Evolutionary conservation across 345 rosid species (phyloP).

Genomic region (Diplotaxis tenuifolia): DNA sequence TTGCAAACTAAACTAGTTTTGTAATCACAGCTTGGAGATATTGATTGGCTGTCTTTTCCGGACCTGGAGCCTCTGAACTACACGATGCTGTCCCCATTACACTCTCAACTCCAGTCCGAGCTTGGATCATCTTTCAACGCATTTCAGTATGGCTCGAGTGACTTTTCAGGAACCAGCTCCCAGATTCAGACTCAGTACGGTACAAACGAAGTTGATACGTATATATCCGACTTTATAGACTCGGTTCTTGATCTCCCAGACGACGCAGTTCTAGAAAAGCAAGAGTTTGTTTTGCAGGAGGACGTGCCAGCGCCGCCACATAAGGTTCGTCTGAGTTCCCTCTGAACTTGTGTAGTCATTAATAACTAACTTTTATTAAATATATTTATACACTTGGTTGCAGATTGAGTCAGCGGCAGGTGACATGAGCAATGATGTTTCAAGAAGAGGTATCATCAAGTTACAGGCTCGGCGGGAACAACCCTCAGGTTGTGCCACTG

Average conservation of each 20-base stretch:
- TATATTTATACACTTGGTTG: not conserved
- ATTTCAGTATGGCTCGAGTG: slow-evolving; percentile 24
- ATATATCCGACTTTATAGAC: slow-evolving; percentile 43
- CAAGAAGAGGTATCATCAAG: slow-evolving; percentile 50
- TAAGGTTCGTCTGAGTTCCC: slow-evolving; percentile 20
- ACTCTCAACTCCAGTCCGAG: slow-evolving; percentile 43
- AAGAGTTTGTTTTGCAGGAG: too few species aligned
- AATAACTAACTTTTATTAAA: not conserved
- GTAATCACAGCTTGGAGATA: slow-evolving; percentile 37
- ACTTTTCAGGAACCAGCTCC: slow-evolving; percentile 11
- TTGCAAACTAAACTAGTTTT: not conserved
- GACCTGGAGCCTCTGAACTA: slow-evolving; percentile 36
- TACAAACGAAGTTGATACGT: slow-evolving; percentile 40
- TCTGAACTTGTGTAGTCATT: not conserved
- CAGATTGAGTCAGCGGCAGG: slow-evolving; percentile 11
- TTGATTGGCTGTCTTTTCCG: slow-evolving; percentile 12
- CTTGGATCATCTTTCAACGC: slow-evolving; percentile 36
- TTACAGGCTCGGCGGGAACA: slow-evolving; percentile 43
- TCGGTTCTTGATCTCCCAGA: slow-evolving; percentile 43
- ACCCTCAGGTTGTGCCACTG: slow-evolving; percentile 11
- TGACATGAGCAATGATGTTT: slow-evolving; percentile 28
- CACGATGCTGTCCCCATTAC: slow-evolving; percentile 47
- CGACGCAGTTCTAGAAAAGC: slow-evolving; percentile 38
- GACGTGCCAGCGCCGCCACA: slow-evolving; percentile 14
- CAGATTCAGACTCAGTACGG: slow-evolving; percentile 29